A percentile compares a stretch with the other conserved stretches of the same genome.
Conservation (phyloP, 495 filamentous ascomycete species). For the Pyrenula massariospora region DNA sequence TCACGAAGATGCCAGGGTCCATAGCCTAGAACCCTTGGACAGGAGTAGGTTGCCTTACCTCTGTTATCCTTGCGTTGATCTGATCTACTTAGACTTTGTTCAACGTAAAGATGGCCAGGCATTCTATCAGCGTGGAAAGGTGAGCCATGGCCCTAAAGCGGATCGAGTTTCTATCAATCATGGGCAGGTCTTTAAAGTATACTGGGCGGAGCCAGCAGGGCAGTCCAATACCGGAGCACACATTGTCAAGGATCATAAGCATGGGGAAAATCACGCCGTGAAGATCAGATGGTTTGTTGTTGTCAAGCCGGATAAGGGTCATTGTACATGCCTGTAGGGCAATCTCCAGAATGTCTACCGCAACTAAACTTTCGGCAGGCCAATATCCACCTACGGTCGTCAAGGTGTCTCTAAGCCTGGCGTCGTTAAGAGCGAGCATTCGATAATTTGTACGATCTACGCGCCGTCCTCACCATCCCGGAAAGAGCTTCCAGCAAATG, state of each 20-base stretch:
- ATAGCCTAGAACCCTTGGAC: background rate
- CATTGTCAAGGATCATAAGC: background rate
- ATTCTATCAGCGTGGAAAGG: background rate
- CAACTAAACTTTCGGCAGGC: background rate
- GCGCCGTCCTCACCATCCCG: slow-evolving; percentile 1
- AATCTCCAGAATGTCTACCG: background rate
- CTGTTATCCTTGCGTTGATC: background rate
- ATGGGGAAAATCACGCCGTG: background rate
- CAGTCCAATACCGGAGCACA: background rate
- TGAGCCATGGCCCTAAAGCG: background rate
- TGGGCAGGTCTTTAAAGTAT: background rate
- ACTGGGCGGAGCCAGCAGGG: background rate
- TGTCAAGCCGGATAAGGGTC: background rate
- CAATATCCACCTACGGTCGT: slow-evolving; percentile 24
- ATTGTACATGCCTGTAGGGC: background rate
- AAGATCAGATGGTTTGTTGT: background rate
- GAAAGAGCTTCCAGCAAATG: slow-evolving; percentile 19
- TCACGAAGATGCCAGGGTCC: background rate
- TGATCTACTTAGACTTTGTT: background rate
- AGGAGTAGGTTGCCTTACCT: background rate
- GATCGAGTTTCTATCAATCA: background rate
- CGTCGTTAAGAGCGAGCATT: slow-evolving; percentile 15
- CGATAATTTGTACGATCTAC: slow-evolving; percentile 22
- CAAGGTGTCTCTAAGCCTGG: slow-evolving; percentile 21
- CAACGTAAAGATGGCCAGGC: background rate